Conservation (phyloP, 441 rosid species). For the Codiaeum variegatum region DNA sequence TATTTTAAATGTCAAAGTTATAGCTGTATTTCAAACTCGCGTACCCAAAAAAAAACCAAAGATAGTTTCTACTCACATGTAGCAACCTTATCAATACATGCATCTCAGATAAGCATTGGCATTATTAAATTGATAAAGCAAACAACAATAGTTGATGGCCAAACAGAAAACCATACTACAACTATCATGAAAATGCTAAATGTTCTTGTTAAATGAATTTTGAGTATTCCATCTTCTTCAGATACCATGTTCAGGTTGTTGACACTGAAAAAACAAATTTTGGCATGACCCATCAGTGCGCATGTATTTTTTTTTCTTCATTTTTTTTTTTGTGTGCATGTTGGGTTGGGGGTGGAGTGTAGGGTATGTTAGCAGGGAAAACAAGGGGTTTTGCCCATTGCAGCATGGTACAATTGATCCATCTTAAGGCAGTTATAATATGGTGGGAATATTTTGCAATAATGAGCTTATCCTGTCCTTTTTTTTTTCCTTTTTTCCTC, state of each 20-base stretch:
- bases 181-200: background rate
- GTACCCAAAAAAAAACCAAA: background rate
- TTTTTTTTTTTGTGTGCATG: no score
- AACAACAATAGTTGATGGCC: background rate
- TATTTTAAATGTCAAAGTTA: background rate
- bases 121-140: background rate
- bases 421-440: no score
- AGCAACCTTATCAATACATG: background rate
- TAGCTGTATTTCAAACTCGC: background rate
- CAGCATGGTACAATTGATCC: no score
- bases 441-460: no score
- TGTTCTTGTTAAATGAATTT: background rate
- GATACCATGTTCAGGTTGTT: background rate
- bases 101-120: background rate
- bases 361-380: no score
- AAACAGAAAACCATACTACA: background rate
- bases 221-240: background rate
- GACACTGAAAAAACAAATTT: background rate
- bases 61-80: background rate
- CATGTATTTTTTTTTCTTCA: no score
- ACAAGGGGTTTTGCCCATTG: no score
- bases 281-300: background rate
- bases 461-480: background rate
- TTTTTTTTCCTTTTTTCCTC: no score
- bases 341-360: no score